Percentiles rank a stretch among this genome's conserved stretches.
phyloP scores from a whole-genome alignment of 1,284 basidiomycete species.

The Tilletia walkeri region DNA sequence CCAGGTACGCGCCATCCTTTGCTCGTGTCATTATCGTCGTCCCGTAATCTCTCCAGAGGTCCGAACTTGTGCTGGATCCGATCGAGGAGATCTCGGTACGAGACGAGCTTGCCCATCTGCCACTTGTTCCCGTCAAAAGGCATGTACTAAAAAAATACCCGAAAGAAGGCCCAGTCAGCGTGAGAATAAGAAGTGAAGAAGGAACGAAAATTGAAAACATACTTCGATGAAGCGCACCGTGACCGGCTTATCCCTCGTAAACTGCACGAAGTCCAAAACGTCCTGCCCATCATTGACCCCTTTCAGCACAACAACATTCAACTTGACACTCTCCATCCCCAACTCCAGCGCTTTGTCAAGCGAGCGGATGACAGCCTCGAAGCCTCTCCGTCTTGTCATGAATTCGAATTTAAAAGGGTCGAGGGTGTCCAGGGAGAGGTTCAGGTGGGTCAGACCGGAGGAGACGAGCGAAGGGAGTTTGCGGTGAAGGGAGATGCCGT shows the following conservation, averaged over 20 bases:
- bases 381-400: conserved; percentile 70
- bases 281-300: conserved; percentile 72
- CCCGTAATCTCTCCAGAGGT: conserved; percentile 41
- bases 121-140: conserved; percentile 81
- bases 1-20: conserved; percentile 74
- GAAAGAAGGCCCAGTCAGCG: neutral
- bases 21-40: conserved; percentile 76
- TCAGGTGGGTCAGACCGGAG: conserved; percentile 77
- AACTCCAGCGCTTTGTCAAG: conserved; percentile 66
- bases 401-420: conserved; percentile 83
- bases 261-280: conserved; percentile 71
- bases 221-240: conserved; percentile 79
- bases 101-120: conserved; percentile 75
- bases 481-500: conserved; percentile 74
- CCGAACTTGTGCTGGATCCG: conserved; percentile 30
- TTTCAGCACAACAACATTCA: conserved; percentile 79
- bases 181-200: neutral
- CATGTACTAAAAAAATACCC: conserved; percentile 65
- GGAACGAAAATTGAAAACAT: neutral
- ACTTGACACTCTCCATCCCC: conserved; percentile 64
- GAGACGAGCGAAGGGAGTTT: conserved; percentile 68
- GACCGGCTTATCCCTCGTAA: conserved; percentile 66
- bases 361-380: conserved; percentile 70
- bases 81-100: conserved; percentile 36
- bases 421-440: conserved; percentile 71